Evolutionary conservation across 2,329 filamentous ascomycete species (phyloP).

Genomic region (Ceratocystiopsis brevicomis): DNA sequence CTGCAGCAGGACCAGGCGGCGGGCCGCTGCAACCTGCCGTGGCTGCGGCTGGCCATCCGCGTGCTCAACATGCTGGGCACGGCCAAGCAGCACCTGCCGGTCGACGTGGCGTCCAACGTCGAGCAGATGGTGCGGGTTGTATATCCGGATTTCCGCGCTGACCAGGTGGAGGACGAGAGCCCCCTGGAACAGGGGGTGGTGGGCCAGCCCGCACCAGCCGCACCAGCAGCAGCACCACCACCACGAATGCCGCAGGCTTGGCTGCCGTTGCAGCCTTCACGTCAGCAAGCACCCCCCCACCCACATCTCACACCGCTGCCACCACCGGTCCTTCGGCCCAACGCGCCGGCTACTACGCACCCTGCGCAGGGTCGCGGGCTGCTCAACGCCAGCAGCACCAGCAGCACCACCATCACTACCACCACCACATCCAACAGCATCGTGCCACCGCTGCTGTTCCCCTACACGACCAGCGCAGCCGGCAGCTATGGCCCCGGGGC

Average conservation of each 20-base stretch:
- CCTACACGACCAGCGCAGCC: conserved; percentile 1
- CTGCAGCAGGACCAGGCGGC: conserved; percentile 5
- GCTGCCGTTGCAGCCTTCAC: too few relatives aligned
- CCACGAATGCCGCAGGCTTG: too few relatives aligned
- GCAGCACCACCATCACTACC: too few relatives aligned
- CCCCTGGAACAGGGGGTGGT: not conserved
- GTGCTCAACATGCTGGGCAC: conserved; percentile 3
- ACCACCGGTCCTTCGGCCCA: too few relatives aligned
- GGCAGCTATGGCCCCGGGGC: not conserved
- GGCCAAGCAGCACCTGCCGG: not conserved
- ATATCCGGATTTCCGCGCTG: conserved; percentile 8
- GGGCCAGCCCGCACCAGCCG: too few relatives aligned
- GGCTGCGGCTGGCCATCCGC: conserved; percentile 6
- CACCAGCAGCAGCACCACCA: too few relatives aligned
- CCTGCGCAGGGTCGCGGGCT: too few relatives aligned
- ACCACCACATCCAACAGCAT: too few relatives aligned
- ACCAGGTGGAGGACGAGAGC: not conserved
- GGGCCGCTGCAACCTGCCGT: conserved; percentile 4
- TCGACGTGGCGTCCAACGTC: conserved; percentile 4
- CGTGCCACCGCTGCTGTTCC: conserved; percentile 2
- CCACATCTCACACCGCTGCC: too few relatives aligned
- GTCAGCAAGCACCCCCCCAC: too few relatives aligned
- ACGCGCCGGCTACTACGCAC: too few relatives aligned
- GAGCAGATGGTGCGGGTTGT: conserved; percentile 8
- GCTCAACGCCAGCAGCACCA: too few relatives aligned